These are phyloP conservation scores for Lasiodiplodia gonubiensis DNA, from an alignment of 2,329 filamentous ascomycete species.

Conservation along the genomic window DNA sequence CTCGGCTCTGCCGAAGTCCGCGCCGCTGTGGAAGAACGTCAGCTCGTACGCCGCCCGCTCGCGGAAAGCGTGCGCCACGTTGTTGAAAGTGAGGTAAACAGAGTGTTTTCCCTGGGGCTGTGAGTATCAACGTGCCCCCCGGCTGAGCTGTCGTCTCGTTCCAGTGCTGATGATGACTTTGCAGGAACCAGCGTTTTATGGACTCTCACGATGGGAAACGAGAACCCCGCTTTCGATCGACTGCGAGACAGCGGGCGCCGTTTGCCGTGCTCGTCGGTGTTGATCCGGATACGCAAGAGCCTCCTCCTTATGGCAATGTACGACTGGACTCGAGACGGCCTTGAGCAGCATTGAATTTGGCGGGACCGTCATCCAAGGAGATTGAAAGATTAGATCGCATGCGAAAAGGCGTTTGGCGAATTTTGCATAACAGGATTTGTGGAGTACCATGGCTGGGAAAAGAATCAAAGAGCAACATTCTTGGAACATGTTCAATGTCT, in stretches of 20 bases:
- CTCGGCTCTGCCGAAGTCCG: neutral
- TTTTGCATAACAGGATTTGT: neutral
- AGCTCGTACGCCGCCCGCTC: slow-evolving; percentile 3
- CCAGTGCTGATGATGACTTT: neutral
- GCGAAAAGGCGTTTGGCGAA: neutral
- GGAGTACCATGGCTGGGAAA: too few species aligned
- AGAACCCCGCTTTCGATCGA: neutral
- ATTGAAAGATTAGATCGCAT: neutral
- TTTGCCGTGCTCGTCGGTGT: slow-evolving; percentile 7
- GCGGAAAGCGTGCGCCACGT: neutral
- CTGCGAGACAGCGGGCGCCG: neutral
- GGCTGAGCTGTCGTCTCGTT: neutral
- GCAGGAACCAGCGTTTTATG: neutral
- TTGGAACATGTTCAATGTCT: neutral
- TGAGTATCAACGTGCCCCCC: neutral
- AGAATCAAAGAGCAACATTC: neutral
- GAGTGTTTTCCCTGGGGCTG: neutral
- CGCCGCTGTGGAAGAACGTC: neutral
- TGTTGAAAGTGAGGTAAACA: slow-evolving; percentile 10
- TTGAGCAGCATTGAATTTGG: neutral
- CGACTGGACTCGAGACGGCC: neutral
- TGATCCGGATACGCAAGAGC: neutral
- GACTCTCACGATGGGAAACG: neutral
- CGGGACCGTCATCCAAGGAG: neutral
- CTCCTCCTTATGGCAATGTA: neutral